Base-by-base conservation (phyloP, 2,329 filamentous ascomycete species). In the Cercospora citrullina region DNA sequence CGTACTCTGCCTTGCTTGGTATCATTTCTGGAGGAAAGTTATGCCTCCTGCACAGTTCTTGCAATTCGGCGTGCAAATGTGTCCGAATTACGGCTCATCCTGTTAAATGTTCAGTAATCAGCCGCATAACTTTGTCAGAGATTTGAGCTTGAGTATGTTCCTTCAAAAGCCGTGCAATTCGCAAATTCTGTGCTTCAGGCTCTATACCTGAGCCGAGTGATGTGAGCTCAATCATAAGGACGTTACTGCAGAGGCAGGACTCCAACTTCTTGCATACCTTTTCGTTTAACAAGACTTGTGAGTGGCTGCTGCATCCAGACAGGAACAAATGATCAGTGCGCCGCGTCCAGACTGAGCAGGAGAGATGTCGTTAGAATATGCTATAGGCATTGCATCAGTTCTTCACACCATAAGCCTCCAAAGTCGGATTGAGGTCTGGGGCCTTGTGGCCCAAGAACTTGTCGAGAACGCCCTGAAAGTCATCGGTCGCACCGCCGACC, bases 371-470 rank as follows among this genome's bases (percentile, higher is more conserved):
- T 51, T 51, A 1, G 5, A 51, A 21, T 5, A 14, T 51, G 45
- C 45, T 21, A 51, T 51, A 21, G 4, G 12, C 14, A 8, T 12
- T 21, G 18, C 9, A 18, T 33, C 18, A 31, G 9, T 21, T 59
- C 8, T 59, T 59, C 5, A 59, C 55, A 18, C 55, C 55, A 16
- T 59, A 59, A 1, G 28, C 16, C 16, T 59, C 55, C 1, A 59
- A 5, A 36, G 31, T 59, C 6, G 55, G 55, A 30, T 36, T 36
- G 16, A 21, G 18, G 6, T 59, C 55, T 59, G 55, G 55, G 0
- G 91, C 91, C 80, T 90, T 87, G 71, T 91, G 83, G 8, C 91
- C 91, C 66, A 94, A 78, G 80, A 94, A 94, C 72, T 92, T 87
- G 81, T 90, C 89, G 65, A 94, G 80, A 10, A 90, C 90, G 14